Base-by-base conservation (phyloP, 805 yeast species). In the Starmerella ratchasimensis region DNA sequence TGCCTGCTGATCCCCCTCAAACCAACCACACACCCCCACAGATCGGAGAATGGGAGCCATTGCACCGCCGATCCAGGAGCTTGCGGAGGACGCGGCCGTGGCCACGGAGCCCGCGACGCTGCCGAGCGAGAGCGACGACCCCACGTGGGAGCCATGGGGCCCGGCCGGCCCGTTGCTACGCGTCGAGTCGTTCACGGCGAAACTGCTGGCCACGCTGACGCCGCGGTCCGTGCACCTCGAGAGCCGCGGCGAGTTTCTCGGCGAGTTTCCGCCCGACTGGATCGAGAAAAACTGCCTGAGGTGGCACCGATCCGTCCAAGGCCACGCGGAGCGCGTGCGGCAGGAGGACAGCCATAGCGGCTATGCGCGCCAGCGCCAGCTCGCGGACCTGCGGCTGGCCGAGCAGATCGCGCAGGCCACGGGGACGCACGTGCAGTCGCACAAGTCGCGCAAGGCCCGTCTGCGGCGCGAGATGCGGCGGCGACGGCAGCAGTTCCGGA, bases 171-270 rank as follows among this genome's bases (percentile, higher is more conserved):
- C 48, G n/a, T 10, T 15, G 17, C 36, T 49, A 17, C 41, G 47
- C 21, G 29, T 33, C 16, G 41, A 48, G 19, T 52, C 59, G 16
- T 56, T 50, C 40, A 57, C 62, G 4, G 61, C 61, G 14, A 33
- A 44, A 19, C 52, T 58, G 38, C 46, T 59, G 26, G 47, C 44
- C 38, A 47, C 47, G 32, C 36, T 52, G 23, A 39, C 53, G 1
- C 58, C 61, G 3, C 28, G 41, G 21, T 42, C 44, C n/a, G 32
- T 56, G 16, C 51, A 58, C 40, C 38, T 44, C 17, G 57, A 56
- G 37, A 48, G 57, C 24, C 44, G 59, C 18, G 50, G 51, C 13
- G 30, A 46, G 28, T 39, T 58, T n/a, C 38, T 59, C 4, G 63
- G 63, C 16, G 55, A 52, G 6, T 46, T 55, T n/a, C 58, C 62